phyloP scores from a whole-genome alignment of 805 yeast species.

The Myxozyma vanderwaltii region DNA sequence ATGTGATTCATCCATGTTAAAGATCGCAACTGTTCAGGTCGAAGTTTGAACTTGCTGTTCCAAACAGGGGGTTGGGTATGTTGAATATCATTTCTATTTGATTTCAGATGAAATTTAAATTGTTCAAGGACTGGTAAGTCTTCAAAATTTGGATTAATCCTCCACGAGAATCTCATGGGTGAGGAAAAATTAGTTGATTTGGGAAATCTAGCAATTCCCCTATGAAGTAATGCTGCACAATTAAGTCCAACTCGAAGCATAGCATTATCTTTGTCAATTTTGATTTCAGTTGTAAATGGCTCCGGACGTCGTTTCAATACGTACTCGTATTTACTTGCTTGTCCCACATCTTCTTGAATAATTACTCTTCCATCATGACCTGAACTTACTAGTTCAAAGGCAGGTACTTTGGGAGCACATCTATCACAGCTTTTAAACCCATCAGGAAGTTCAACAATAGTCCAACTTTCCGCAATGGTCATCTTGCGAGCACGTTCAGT shows the following conservation, averaged over 20 bases:
- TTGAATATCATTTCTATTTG: constrained; percentile 6
- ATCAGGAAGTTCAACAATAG: not conserved
- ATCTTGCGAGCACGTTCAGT: constrained; percentile 17
- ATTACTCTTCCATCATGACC: not conserved
- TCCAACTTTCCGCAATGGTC: not conserved
- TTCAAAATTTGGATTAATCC: constrained; percentile 10
- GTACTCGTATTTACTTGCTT: constrained; percentile 15
- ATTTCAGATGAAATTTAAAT: constrained; percentile 1
- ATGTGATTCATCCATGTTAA: constrained; percentile 17
- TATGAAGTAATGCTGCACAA: constrained; percentile 8
- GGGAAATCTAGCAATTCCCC: constrained; percentile 6
- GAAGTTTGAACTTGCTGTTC: not conserved
- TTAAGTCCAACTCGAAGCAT: constrained; percentile 14
- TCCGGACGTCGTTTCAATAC: constrained; percentile 14
- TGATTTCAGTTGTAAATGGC: constrained; percentile 9
- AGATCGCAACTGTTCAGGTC: constrained; percentile 22
- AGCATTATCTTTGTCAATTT: constrained; percentile 5
- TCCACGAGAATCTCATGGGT: not conserved
- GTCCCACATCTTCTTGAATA: constrained; percentile 12
- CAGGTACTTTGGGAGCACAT: constrained; percentile 14
- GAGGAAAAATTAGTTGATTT: not conserved
- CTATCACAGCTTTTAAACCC: not conserved
- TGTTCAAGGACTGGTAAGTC: not conserved
- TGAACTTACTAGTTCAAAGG: not conserved
- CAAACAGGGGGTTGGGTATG: constrained; percentile 14